A percentile compares a stretch with the other conserved stretches of the same genome.
Evolutionary conservation across 495 filamentous ascomycete genomes (phyloP).

Genomic region (Coniosporium apollinis): DNA sequence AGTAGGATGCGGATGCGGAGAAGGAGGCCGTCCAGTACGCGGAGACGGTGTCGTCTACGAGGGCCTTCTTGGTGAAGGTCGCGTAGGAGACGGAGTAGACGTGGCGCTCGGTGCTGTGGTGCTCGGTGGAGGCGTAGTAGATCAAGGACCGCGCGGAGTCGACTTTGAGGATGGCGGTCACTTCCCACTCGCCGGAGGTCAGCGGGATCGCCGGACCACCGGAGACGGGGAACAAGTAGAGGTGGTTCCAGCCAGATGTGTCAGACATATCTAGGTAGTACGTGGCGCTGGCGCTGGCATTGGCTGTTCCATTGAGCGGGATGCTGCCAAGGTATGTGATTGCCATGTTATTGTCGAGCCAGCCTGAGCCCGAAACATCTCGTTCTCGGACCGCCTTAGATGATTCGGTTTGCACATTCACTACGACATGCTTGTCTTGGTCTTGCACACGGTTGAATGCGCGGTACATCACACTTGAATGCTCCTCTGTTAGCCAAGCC

Average conservation of each 20-base stretch:
- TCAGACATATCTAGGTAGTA: constrained; percentile 41
- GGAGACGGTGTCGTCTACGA: constrained; percentile 31
- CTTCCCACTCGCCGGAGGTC: constrained; percentile 40
- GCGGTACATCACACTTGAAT: constrained; percentile 34
- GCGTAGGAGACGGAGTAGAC: constrained; percentile 34
- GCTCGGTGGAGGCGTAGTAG: constrained; percentile 39
- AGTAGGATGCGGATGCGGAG: constrained; percentile 33
- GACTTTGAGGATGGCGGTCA: constrained; percentile 31
- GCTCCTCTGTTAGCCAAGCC: constrained; percentile 36
- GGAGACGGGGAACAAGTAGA: constrained; percentile 37
- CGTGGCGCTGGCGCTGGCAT: constrained; percentile 12
- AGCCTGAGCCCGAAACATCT: constrained; percentile 37
- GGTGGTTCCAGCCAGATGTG: constrained; percentile 35
- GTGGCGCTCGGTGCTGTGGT: constrained; percentile 37
- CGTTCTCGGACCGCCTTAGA: constrained; percentile 31
- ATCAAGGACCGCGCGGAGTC: constrained; percentile 31
- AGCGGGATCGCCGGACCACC: constrained; percentile 29
- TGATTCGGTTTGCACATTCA: constrained; percentile 20
- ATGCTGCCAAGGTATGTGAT: constrained; percentile 23
- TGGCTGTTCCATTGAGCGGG: constrained; percentile 10
- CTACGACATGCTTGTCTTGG: constrained; percentile 33
- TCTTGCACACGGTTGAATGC: constrained; percentile 42
- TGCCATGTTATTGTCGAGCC: constrained; percentile 36
- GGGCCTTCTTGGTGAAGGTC: constrained; percentile 28
- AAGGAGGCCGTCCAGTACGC: constrained; percentile 39